These are phyloP conservation scores for Clausena lansium DNA, from an alignment of 345 rosid genomes.

Conservation along the genomic window DNA sequence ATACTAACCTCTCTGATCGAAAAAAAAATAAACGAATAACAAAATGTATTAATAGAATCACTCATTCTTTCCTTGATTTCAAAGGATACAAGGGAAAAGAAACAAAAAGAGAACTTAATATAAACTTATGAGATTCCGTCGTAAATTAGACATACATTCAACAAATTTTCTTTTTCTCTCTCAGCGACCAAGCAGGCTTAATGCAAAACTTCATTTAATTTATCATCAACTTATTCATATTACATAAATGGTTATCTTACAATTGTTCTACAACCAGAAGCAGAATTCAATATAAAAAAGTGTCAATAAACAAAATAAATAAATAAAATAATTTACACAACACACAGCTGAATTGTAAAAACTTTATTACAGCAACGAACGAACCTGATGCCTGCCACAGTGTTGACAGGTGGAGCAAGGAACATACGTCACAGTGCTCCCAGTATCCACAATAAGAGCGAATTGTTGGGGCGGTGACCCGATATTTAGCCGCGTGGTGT, in stretches of 20 bases:
- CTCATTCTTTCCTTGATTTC: neutral
- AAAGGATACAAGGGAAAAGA: neutral
- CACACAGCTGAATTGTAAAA: neutral
- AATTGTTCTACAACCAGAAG: neutral
- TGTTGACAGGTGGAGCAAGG: slow-evolving; percentile 67
- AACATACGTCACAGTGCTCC: slow-evolving; percentile 77
- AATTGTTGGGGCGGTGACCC: slow-evolving; percentile 84
- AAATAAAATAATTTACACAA: neutral
- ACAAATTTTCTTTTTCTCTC: neutral
- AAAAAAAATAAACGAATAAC: neutral
- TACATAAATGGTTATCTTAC: neutral
- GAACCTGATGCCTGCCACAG: slow-evolving; percentile 64
- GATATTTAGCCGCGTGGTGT: slow-evolving; percentile 64
- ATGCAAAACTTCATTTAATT: neutral
- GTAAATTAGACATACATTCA: neutral
- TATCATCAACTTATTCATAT: neutral
- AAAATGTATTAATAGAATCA: too few relatives aligned
- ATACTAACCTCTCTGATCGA: neutral
- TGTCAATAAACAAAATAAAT: neutral
- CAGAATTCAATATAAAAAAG: neutral
- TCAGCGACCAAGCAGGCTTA: neutral
- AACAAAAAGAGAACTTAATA: neutral
- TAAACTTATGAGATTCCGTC: neutral
- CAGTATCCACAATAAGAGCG: slow-evolving; percentile 75
- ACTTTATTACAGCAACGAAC: neutral